Base-by-base conservation (phyloP, 495 filamentous ascomycete genomes). In the Aspergillus wentii region DNA sequence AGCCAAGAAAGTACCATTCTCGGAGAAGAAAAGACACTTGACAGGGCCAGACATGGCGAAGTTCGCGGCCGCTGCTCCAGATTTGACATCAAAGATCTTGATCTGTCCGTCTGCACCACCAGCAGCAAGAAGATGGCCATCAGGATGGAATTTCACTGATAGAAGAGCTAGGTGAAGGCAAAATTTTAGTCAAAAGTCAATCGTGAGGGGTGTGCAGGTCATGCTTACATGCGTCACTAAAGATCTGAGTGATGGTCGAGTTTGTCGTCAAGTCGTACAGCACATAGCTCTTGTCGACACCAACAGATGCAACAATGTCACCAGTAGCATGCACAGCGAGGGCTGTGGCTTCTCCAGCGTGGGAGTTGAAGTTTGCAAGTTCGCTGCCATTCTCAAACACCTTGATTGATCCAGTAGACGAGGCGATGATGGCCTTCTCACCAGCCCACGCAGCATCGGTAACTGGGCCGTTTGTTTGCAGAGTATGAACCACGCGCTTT, bases 1-100 rank as follows among this genome's bases (percentile, higher is more conserved):
- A 8, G 94, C 92, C 46, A 98, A 79, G 83, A 88, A 96, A 43
- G 82, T 91, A n/a, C 92, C 92, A 44, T 97, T 98, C 61, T 98
- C 94, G 0, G 90, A 96, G 68, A 98, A 98, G 46, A 79, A 69
- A 5, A 98, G 62, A 19, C 77, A 74, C 48, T 81, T 77, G 19
- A 95, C 75, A 0, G 86, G 75, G 2, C 76, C 76, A 4, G 75
- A 71, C 39, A 83, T 69, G 9, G 72, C 63, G 57, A 90, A 91
- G 50, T 70, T 75, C 11, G 85, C 85, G 13, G 83, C 86, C 44
- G 74, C 71, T 35, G 74, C 62, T 8, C 84, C 80, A 3, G 77
- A 80, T 55, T 83, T 88, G 33, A 87, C 78, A 50, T 95, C 82
- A 59, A 86, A 97, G 37, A 97, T 71, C 46, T 87, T 84, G 62